Conservation (phyloP, 306 rosid species). For the Begonia loranthoides region DNA sequence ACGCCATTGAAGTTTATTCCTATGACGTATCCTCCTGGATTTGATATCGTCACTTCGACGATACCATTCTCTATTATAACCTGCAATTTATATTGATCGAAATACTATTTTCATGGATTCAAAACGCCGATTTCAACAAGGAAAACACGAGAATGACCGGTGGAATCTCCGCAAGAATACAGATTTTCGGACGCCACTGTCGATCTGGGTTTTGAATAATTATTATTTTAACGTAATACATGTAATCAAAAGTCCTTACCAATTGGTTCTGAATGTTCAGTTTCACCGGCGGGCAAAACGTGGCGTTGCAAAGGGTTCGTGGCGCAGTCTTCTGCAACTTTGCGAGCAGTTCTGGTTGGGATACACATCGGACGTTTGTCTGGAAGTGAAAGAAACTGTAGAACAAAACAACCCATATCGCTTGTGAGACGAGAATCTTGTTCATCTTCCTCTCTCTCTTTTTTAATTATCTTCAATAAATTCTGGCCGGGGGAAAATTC, state of each 20-base stretch:
- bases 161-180: neutral
- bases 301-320: neutral
- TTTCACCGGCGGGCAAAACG: constrained; percentile 5
- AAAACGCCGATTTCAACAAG: too few species aligned
- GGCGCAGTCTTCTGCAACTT: neutral
- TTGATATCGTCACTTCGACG: constrained; percentile 49
- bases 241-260: constrained; percentile 24
- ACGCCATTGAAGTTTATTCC: constrained; percentile 50
- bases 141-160: neutral
- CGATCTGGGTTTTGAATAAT: neutral
- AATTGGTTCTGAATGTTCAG: constrained; percentile 24
- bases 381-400: neutral
- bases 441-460: neutral
- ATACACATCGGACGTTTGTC: neutral
- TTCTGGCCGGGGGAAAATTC: neutral
- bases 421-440: neutral
- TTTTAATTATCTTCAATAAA: neutral
- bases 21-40: constrained; percentile 61
- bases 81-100: constrained; percentile 15
- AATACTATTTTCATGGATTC: neutral
- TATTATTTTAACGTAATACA: too few species aligned
- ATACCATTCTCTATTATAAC: constrained; percentile 72
- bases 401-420: neutral
- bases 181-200: neutral
- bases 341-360: too few species aligned